A percentile compares a stretch with the other conserved stretches of the same genome.
Evolutionary conservation across 768 basidiomycete species (phyloP).

Genomic region (Mycena latifolia): DNA sequence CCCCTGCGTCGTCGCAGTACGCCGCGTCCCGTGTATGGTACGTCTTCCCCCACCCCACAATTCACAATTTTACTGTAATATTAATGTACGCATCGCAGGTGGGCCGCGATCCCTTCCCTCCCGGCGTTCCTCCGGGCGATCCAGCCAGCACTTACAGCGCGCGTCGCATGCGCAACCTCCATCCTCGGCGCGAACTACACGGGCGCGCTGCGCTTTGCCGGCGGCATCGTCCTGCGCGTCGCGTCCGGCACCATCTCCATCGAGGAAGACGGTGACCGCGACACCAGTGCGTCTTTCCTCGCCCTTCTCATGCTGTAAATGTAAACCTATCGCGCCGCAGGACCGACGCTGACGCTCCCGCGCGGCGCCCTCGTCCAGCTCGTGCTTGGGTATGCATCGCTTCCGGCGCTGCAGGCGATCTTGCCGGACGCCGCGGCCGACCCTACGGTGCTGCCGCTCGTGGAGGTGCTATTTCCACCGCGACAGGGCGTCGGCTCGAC

Average conservation of each 20-base stretch:
- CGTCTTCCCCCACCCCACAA: no score
- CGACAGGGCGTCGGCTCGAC: neutral
- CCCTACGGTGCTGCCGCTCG: conserved; percentile 7
- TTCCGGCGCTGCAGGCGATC: neutral
- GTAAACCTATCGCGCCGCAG: no score
- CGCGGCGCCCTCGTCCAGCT: conserved; percentile 20
- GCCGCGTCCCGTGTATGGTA: neutral
- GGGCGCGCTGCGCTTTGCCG: conserved; percentile 11
- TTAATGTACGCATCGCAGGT: no score
- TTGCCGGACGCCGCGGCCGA: conserved; percentile 14
- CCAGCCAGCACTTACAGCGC: neutral
- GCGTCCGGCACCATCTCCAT: neutral
- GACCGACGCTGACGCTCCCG: conserved; percentile 4
- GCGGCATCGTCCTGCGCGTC: conserved; percentile 10
- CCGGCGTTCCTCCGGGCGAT: conserved; percentile 7
- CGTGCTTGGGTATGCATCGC: conserved; percentile 6
- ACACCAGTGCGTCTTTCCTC: neutral
- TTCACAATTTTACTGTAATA: no score
- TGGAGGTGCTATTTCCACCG: conserved; percentile 21
- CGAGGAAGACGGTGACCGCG: neutral
- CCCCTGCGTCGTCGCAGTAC: conserved; percentile 5
- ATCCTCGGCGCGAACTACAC: conserved; percentile 16
- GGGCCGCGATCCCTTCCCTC: conserved; percentile 9
- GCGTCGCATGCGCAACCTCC: neutral
- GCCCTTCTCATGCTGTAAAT: neutral